Percentiles rank a stretch among this genome's conserved stretches.
These are phyloP conservation scores for Candida tunisiensis DNA, from an alignment of 1,139 yeast species.

Conservation along the genomic window DNA sequence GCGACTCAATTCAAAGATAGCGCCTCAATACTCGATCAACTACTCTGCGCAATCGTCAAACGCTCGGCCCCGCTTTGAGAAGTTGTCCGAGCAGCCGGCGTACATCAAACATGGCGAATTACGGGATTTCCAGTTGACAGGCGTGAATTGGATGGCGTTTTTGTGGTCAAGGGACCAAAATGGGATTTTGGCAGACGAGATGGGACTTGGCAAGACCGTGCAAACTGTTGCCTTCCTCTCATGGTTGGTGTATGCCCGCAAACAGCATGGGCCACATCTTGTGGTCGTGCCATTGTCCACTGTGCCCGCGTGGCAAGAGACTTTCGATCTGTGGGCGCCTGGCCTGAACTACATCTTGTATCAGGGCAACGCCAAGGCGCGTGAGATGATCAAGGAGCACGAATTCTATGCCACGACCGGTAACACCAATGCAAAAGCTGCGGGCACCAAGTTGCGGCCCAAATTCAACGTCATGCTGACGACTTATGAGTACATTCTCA, in stretches of 20 bases:
- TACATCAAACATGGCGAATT: conserved; percentile 85
- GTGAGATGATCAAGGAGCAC: conserved; percentile 65
- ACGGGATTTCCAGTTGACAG: conserved; percentile 94
- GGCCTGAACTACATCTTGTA: conserved; percentile 86
- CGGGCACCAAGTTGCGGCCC: no score
- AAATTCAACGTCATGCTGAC: conserved; percentile 82
- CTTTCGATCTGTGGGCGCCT: conserved; percentile 96
- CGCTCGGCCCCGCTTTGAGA: conserved; percentile 79
- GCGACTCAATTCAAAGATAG: conserved; percentile 65
- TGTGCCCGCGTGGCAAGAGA: conserved; percentile 98
- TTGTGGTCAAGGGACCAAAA: conserved; percentile 95
- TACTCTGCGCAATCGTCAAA: conserved; percentile 52
- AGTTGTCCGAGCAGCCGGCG: conserved; percentile 70
- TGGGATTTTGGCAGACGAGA: conserved; percentile 96
- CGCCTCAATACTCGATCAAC: conserved; percentile 66
- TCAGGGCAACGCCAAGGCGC: conserved; percentile 80
- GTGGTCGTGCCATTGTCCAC: conserved; percentile 95
- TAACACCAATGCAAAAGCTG: no score
- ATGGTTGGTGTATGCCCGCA: conserved; percentile 86
- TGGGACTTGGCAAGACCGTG: conserved; percentile 98
- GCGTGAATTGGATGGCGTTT: conserved; percentile 99
- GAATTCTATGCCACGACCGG: conserved; percentile 55
- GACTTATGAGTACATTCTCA: conserved; percentile 88
- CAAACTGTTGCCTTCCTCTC: conserved; percentile 91
- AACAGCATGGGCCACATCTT: conserved; percentile 93